These are phyloP conservation scores for Arabidopsis arenosa DNA, from an alignment of 345 rosid species.

Conservation along the genomic window DNA sequence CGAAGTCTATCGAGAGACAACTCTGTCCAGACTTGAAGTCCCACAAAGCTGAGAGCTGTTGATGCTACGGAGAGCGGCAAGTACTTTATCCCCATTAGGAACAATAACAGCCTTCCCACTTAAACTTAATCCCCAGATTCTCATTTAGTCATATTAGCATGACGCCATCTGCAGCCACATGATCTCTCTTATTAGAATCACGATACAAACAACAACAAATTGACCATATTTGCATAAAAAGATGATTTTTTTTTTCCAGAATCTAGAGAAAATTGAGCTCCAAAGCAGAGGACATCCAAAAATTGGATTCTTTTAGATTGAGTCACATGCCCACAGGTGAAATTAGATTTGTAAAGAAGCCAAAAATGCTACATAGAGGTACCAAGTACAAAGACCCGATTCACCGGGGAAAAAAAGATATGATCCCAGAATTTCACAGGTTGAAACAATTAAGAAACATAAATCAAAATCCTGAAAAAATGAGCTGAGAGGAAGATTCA, in stretches of 20 bases:
- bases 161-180: slow-evolving; percentile 39
- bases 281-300: background rate
- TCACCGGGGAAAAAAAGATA: background rate
- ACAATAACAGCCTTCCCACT: slow-evolving; percentile 45
- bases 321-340: background rate
- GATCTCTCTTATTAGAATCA: slow-evolving; percentile 21
- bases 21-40: slow-evolving; percentile 79
- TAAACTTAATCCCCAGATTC: slow-evolving; percentile 48
- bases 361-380: background rate
- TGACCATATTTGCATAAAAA: background rate
- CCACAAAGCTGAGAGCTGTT: slow-evolving; percentile 73
- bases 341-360: slow-evolving; percentile 13
- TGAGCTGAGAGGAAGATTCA: slow-evolving; percentile 20
- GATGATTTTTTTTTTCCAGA: background rate
- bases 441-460: background rate
- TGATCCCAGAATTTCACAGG: slow-evolving; percentile 27
- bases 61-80: slow-evolving; percentile 66
- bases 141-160: slow-evolving; percentile 52
- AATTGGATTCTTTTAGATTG: background rate
- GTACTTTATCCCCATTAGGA: slow-evolving; percentile 72
- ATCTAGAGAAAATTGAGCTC: slow-evolving; percentile 24
- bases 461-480: background rate
- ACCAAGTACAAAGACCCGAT: background rate
- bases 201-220: background rate
- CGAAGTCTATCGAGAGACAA: slow-evolving; percentile 61